phyloP scores from a whole-genome alignment of 108 stramenopile genomes.

The Fragilariopsis cylindrus region DNA sequence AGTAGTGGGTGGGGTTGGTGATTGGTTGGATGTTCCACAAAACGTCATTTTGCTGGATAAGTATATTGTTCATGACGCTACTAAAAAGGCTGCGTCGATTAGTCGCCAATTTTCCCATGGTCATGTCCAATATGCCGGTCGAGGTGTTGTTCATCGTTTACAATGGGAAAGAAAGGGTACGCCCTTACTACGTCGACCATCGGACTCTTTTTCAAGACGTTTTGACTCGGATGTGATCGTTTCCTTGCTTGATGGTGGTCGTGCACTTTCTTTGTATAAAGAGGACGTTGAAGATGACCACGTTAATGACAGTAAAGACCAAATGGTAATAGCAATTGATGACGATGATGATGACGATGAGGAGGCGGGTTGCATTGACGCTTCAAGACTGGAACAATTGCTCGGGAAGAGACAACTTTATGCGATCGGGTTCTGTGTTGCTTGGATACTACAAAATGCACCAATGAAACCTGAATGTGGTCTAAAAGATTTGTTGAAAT shows the following conservation, averaged over 20 bases:
- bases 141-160: conserved; percentile 87
- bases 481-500: conserved; percentile 49
- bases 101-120: conserved; percentile 85
- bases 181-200: conserved; percentile 47
- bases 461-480: conserved; percentile 48
- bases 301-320: conserved; percentile 17
- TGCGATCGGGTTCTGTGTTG: conserved; percentile 73
- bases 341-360: conserved; percentile 56
- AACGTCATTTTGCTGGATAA: conserved; percentile 90
- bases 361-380: conserved; percentile 74
- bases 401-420: conserved; percentile 76
- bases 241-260: conserved; percentile 64
- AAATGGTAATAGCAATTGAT: conserved; percentile 5
- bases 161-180: conserved; percentile 72
- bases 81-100: conserved; percentile 83
- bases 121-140: conserved; percentile 90
- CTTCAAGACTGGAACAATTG: conserved; percentile 82
- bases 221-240: conserved; percentile 18
- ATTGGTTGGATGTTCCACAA: conserved; percentile 95
- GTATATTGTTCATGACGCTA: conserved; percentile 85
- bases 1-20: conserved; percentile 93
- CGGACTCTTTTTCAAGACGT: conserved; percentile 17
- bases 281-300: conserved; percentile 21
- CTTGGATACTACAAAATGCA: conserved; percentile 66
- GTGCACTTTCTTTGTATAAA: conserved; percentile 53